phyloP scores from a whole-genome alignment of 2,329 filamentous ascomycete species.

The Bipolaris zeicola region DNA sequence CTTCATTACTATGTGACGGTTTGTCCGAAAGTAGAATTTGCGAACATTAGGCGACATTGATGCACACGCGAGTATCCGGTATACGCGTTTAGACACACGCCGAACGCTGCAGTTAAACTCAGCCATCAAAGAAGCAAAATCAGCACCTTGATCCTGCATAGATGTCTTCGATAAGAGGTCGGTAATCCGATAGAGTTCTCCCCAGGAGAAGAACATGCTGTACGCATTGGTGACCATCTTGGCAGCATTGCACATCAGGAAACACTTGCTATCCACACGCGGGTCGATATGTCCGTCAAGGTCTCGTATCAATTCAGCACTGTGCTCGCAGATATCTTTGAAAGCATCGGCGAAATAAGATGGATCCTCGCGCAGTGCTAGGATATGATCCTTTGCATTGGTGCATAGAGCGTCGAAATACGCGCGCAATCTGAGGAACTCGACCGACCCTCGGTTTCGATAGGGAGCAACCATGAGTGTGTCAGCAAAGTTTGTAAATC shows the following conservation, averaged over 20 bases:
- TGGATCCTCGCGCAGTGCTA: constrained; percentile 15
- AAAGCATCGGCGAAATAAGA: constrained; percentile 11
- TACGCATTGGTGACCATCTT: background rate
- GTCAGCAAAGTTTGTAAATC: background rate
- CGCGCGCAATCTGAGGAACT: background rate
- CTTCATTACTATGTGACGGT: too few relatives aligned
- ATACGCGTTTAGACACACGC: background rate
- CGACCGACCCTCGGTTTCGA: background rate
- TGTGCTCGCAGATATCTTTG: background rate
- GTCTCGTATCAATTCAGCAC: background rate
- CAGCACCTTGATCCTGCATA: background rate
- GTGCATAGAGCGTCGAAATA: background rate
- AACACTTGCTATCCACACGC: background rate
- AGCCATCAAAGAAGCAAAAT: background rate
- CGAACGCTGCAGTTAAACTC: background rate
- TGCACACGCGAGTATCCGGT: background rate
- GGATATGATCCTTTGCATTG: constrained; percentile 6
- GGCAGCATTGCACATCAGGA: background rate
- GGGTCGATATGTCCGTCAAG: background rate
- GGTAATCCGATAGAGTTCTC: background rate
- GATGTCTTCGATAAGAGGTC: background rate
- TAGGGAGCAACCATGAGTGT: background rate
- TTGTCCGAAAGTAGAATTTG: background rate
- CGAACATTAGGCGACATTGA: background rate
- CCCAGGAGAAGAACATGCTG: background rate